Evolutionary conservation across 768 basidiomycete genomes (phyloP).

Genomic region (Leccinum aurantiacum): DNA sequence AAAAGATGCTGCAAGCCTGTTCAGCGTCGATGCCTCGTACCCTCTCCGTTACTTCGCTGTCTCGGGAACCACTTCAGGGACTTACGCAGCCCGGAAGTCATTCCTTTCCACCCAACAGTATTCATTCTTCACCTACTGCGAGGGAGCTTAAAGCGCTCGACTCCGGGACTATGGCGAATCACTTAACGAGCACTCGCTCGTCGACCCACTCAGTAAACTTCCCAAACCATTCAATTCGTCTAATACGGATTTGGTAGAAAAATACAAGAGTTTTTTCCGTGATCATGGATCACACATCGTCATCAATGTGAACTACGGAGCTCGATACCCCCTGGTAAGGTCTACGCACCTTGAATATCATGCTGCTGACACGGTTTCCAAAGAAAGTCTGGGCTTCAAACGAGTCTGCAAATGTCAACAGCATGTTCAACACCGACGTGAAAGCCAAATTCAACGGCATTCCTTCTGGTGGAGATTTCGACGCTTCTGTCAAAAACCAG

Average conservation of each 20-base stretch:
- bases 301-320: not conserved
- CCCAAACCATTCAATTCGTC: not conserved
- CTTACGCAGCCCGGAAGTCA: not conserved
- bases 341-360: no score
- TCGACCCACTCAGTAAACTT: not conserved
- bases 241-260: not conserved
- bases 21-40: not conserved
- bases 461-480: not conserved
- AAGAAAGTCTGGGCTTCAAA: no score
- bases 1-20: not conserved
- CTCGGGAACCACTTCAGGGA: not conserved
- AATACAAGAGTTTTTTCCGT: not conserved
- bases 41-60: not conserved
- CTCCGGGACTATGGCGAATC: not conserved
- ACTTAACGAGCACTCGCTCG: not conserved
- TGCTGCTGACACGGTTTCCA: no score
- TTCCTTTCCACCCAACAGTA: not conserved
- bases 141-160: not conserved
- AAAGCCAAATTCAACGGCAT: not conserved
- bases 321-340: no score
- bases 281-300: not conserved
- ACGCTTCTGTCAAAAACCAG: not conserved
- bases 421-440: no score
- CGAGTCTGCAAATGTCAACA: no score
- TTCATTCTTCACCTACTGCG: not conserved